Evolutionary conservation across 208 protist species (phyloP), one percentile per base, ranked within the genome.

Genomic region (Trypanosoma melophagium): DNA sequence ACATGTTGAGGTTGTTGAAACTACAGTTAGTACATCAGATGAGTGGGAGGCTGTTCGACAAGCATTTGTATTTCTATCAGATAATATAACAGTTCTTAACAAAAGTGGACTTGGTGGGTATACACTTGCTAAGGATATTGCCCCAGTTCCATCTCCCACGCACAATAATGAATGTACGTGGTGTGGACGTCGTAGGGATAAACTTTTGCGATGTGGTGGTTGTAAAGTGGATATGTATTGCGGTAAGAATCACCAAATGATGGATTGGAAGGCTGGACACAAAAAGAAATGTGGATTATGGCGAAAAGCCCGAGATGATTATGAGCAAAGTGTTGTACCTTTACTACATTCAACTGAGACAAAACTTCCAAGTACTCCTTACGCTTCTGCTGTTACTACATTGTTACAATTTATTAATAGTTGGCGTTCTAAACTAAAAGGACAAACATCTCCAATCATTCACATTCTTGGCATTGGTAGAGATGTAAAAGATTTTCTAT

Each of bases 211-310:
- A 31, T 95, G 90, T 60, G 73, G 84, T 41, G 76, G 74, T 12
- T 95, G 90, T 66, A 80, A 79, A 41, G 75, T 84, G 1, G 83
- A 90, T 9, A 71, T 70, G 74, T 95, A 95, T 63, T 95, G 90
- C 77, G 80, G 81, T 63, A 82, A 79, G 59, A 72, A 76, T 7
- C 87, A 95, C 52, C 90, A 93, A 71, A 74, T 66, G 61, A 66
- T 86, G 54, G 87, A 89, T 65, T 95, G 90, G 87, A 91, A 82
- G 54, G 62, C 47, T 47, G 73, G 63, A 0, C 86, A 95, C 73
- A 77, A 70, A 64, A 56, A 59, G 52, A 77, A 80, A 60, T 95
- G 89, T 76, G 70, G 56, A 47, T 53, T 84, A 45, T 92, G 84
- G 80, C 60, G 61, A 19, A 67, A 68, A 21, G 84, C 81, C n/a